Evolutionary conservation across 2,329 filamentous ascomycete genomes (phyloP), one percentile per base, ranked within the genome.

Genomic region (Neonectria punicea): DNA sequence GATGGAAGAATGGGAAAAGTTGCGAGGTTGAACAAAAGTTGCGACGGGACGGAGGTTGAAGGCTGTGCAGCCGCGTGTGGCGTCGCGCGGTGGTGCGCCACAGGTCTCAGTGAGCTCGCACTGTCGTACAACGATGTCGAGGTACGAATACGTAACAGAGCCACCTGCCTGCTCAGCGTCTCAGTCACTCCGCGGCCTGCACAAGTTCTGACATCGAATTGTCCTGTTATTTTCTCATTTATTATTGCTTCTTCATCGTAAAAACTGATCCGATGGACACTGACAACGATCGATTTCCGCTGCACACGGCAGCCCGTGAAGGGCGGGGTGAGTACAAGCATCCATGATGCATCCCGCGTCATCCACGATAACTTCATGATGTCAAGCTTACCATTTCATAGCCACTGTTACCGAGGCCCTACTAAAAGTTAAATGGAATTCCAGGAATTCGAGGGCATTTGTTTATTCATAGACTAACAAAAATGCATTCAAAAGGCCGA

Each of bases 231-330:
- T 30, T 41, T 10, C 41, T n/a, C 43, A 14, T 39, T 51, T 49
- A 22, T 13, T 39, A 5, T 51, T 30, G 30, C 30, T 30, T 10
- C 11, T 13, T 16, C 9, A 11, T 7, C 16, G 6, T 16, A 32
- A 78, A 22, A 10, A n/a, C 9, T 9, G 46, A 3, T 22, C 4
- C 47, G 75, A 76, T 78, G 56, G 75, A 80, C 7, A 68, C 57
- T 5, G 77, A 83, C 20, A 71, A 79, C 49, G 83, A 89, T 56
- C 93, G 91, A 73, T 98, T 90, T 73, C 92, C 93, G 30, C 90
- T 98, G 47, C 95, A 98, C 76, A 92, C 92, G 70, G 95, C 95
- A 46, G 91, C 92, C 67, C 88, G 94, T 61, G 93, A 97, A 78
- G 94, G 94, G 46, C 92, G 89, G 83, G 86, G 94, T 97, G 85